A percentile compares a stretch with the other conserved stretches of the same genome.
phyloP scores from a whole-genome alignment of 768 basidiomycete species.

The Podaxis rugospora region DNA sequence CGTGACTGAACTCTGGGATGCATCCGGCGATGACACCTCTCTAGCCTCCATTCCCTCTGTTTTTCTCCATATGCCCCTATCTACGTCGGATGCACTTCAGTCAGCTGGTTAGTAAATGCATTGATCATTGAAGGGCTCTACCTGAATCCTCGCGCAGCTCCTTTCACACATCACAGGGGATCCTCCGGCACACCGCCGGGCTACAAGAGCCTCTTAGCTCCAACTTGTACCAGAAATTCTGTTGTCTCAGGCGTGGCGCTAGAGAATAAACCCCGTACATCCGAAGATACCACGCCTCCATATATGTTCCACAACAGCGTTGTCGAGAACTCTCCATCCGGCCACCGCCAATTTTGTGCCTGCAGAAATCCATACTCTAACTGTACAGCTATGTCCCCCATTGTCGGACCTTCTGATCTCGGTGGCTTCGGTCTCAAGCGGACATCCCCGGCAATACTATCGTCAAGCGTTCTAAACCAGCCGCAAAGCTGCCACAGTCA shows the following conservation, averaged over 20 bases:
- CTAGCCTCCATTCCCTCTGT: conserved; percentile 1
- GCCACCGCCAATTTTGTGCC: conserved; percentile 1
- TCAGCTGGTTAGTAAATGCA: not conserved
- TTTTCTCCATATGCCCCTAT: conserved; percentile 3
- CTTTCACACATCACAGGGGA: not conserved
- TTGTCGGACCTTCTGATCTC: not conserved
- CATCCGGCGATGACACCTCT: not conserved
- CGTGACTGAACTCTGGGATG: not conserved
- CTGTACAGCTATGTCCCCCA: not conserved
- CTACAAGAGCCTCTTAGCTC: not conserved
- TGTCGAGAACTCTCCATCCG: not conserved
- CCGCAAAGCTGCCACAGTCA: not conserved
- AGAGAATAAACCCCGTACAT: not conserved
- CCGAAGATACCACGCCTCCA: not conserved
- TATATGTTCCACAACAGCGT: not conserved
- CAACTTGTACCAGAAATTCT: not conserved
- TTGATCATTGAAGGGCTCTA: not conserved
- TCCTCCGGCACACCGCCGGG: not conserved
- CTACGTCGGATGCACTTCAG: not conserved
- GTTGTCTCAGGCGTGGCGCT: not conserved
- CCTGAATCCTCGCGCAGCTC: not conserved
- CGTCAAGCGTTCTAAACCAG: not conserved
- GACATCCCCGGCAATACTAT: not conserved
- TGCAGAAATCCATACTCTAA: conserved; percentile 5
- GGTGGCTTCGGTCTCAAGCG: not conserved